Evolutionary conservation across 768 basidiomycete species (phyloP).

Genomic region (Boletus subcaerulescens): DNA sequence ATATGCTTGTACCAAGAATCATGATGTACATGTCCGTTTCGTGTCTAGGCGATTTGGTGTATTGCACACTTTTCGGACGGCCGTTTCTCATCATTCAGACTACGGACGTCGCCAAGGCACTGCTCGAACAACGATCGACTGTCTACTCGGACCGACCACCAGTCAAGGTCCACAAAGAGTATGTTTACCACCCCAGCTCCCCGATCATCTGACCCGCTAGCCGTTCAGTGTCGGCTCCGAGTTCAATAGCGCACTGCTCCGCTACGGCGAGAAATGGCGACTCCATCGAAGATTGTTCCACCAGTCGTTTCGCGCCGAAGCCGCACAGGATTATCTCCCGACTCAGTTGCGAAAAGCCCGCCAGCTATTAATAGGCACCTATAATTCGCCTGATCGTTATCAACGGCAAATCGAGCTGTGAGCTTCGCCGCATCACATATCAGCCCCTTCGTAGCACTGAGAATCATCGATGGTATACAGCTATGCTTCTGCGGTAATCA

Average conservation of each 20-base stretch:
- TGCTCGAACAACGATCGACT: constrained; percentile 36
- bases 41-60: constrained; percentile 30
- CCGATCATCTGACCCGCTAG: background rate
- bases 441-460: background rate
- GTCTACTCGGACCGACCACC: constrained; percentile 40
- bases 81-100: constrained; percentile 35
- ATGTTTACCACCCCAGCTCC: background rate
- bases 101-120: constrained; percentile 28
- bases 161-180: constrained; percentile 27
- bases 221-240: constrained; percentile 26
- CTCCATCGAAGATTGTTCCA: constrained; percentile 34
- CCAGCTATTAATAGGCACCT: constrained; percentile 20
- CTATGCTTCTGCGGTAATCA: constrained; percentile 31
- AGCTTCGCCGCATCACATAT: constrained; percentile 8
- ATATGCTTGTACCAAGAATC: background rate
- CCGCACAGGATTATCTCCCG: constrained; percentile 23
- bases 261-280: constrained; percentile 30
- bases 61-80: constrained; percentile 31
- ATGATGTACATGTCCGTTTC: background rate
- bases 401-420: constrained; percentile 31
- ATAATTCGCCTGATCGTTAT: constrained; percentile 25
- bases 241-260: constrained; percentile 31
- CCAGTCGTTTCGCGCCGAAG: constrained; percentile 30
- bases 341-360: constrained; percentile 29
- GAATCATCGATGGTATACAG: constrained; percentile 15